Percentiles rank a stretch among this genome's conserved stretches.
phyloP scores from a whole-genome alignment of 805 yeast species.

The Metschnikowia anglica region DNA sequence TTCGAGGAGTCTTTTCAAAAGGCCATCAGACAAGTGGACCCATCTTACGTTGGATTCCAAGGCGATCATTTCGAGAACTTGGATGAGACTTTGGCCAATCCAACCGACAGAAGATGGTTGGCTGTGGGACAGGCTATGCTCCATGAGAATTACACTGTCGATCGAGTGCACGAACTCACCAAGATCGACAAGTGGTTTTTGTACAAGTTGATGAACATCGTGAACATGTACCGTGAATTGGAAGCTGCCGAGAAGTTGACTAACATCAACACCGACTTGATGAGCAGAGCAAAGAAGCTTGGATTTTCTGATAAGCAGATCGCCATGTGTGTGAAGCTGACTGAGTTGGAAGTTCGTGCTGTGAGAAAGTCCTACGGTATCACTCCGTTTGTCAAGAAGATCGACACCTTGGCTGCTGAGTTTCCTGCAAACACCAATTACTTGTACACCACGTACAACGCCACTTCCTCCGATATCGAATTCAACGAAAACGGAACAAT shows the following conservation, averaged over 20 bases:
- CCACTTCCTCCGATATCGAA: slow-evolving; percentile 75
- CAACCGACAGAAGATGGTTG: slow-evolving; percentile 95
- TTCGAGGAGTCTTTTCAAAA: slow-evolving; percentile 98
- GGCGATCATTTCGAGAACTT: slow-evolving; percentile 76
- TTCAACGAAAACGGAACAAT: slow-evolving; percentile 89
- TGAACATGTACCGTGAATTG: slow-evolving; percentile 78
- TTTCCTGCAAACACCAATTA: slow-evolving; percentile 97
- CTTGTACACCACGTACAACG: slow-evolving; percentile 93
- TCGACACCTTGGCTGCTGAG: slow-evolving; percentile 97
- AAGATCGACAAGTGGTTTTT: slow-evolving; percentile 97
- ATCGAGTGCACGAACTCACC: slow-evolving; percentile 84
- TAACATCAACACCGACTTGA: slow-evolving; percentile 63
- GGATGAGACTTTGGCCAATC: slow-evolving; percentile 75
- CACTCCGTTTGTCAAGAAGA: slow-evolving; percentile 91
- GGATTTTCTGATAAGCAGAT: slow-evolving; percentile 97
- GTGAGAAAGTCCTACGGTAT: slow-evolving; percentile 78
- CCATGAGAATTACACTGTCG: slow-evolving; percentile 89
- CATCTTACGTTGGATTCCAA: slow-evolving; percentile 87
- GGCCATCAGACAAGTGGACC: slow-evolving; percentile 95
- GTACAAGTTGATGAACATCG: slow-evolving; percentile 89
- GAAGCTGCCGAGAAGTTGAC: slow-evolving; percentile 57
- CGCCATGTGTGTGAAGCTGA: slow-evolving; percentile 66
- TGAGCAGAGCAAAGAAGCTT: slow-evolving; percentile 80
- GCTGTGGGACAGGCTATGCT: slow-evolving; percentile 97
- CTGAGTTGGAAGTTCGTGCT: slow-evolving; percentile 80